A percentile compares a stretch with the other conserved stretches of the same genome.
phyloP scores from a whole-genome alignment of 2,329 filamentous ascomycete genomes.

The Colletotrichum costaricense region DNA sequence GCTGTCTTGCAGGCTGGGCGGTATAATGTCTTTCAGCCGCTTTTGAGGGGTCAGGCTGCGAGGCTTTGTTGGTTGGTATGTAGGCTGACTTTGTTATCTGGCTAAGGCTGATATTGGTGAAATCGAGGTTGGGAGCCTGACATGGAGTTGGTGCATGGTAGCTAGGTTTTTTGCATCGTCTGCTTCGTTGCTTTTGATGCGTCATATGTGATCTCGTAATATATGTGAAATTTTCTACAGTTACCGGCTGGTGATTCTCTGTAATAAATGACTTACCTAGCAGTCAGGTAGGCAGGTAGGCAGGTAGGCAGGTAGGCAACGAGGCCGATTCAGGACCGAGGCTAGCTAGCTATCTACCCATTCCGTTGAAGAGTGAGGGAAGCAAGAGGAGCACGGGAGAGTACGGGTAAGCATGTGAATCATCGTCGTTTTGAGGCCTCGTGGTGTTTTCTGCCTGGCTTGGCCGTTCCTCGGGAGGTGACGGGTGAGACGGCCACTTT shows the following conservation, averaged over 20 bases:
- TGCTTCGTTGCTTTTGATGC: background rate
- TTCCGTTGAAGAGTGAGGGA: background rate
- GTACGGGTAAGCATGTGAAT: background rate
- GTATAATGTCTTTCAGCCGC: background rate
- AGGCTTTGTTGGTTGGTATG: background rate
- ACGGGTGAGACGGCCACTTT: background rate
- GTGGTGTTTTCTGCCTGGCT: background rate
- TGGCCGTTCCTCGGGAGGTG: background rate
- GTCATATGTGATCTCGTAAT: background rate
- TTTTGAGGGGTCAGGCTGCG: background rate
- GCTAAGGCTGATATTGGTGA: no score
- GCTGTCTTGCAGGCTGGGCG: background rate
- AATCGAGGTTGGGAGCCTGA: no score
- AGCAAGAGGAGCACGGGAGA: background rate
- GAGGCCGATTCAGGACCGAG: background rate
- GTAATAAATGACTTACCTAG: no score
- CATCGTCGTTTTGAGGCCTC: background rate
- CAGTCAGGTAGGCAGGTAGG: no score
- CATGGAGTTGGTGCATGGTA: no score
- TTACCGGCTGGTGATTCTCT: no score
- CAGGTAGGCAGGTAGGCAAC: background rate
- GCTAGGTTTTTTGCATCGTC: background rate
- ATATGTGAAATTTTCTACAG: background rate
- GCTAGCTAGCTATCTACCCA: background rate
- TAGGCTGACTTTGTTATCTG: background rate